Conservation (phyloP, 257 asterid species). For the Fraxinus anomala region DNA sequence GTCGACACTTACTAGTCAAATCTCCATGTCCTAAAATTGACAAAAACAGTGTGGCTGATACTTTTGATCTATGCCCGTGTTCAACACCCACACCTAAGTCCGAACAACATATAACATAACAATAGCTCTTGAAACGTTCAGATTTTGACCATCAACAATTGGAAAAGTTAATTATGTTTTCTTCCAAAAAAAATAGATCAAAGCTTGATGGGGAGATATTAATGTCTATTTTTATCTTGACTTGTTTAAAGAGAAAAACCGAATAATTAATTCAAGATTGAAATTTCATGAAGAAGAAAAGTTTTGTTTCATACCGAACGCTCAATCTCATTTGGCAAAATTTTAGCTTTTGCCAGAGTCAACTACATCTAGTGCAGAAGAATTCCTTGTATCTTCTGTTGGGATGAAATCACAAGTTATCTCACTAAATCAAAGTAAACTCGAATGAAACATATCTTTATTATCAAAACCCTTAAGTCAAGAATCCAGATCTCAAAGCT, state of each 20-base stretch:
- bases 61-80: not conserved
- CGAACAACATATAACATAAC: not conserved
- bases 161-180: not conserved
- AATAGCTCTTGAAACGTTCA: not conserved
- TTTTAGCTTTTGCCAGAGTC: conserved; percentile 30
- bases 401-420: no score
- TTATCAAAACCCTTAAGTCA: no score
- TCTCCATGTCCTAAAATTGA: no score
- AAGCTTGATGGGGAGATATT: not conserved
- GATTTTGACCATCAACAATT: conserved; percentile 14
- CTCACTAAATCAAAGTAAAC: no score
- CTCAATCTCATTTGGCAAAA: conserved; percentile 30
- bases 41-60: not conserved
- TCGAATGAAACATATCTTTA: no score
- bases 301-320: conserved; percentile 37
- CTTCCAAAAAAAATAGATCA: not conserved
- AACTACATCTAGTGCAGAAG: conserved; percentile 34
- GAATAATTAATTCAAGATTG: not conserved
- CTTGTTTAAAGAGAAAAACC: not conserved
- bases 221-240: not conserved
- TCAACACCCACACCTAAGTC: not conserved
- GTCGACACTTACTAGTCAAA: no score
- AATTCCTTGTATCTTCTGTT: conserved; percentile 23
- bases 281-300: not conserved
- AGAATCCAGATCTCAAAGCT: no score